Conservation (phyloP, 495 filamentous ascomycete species). For the Trichoderma virens region DNA sequence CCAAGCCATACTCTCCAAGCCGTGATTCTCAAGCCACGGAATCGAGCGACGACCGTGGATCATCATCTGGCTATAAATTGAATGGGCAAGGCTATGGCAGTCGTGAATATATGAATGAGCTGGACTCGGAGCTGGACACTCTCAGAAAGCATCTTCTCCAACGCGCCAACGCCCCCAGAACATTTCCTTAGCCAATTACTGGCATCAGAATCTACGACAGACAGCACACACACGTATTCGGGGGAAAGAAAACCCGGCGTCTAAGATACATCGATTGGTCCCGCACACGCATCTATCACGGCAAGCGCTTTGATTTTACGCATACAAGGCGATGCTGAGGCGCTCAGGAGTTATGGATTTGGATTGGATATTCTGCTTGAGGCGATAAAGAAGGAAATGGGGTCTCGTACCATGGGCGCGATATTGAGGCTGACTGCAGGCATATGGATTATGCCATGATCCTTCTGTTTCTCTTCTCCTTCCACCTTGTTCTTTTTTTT, state of each 20-base stretch:
- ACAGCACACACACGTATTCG: too few species aligned
- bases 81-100: neutral
- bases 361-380: neutral
- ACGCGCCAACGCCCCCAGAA: neutral
- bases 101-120: neutral
- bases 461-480: too few species aligned
- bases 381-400: neutral
- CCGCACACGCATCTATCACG: neutral
- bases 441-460: too few species aligned
- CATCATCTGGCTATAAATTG: neutral
- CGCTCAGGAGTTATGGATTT: constrained; percentile 1
- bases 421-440: neutral
- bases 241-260: neutral
- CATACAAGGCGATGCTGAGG: neutral
- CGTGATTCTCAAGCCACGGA: neutral
- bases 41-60: neutral
- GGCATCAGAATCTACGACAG: too few species aligned
- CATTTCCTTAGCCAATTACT: neutral
- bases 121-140: neutral
- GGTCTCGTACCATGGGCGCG: too few species aligned
- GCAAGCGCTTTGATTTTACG: neutral
- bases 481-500: too few species aligned
- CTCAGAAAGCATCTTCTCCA: constrained; percentile 2
- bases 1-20: neutral
- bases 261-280: neutral